These are phyloP conservation scores for Penicillium sp. DNA, from an alignment of 2,329 filamentous ascomycete genomes.

Conservation along the genomic window DNA sequence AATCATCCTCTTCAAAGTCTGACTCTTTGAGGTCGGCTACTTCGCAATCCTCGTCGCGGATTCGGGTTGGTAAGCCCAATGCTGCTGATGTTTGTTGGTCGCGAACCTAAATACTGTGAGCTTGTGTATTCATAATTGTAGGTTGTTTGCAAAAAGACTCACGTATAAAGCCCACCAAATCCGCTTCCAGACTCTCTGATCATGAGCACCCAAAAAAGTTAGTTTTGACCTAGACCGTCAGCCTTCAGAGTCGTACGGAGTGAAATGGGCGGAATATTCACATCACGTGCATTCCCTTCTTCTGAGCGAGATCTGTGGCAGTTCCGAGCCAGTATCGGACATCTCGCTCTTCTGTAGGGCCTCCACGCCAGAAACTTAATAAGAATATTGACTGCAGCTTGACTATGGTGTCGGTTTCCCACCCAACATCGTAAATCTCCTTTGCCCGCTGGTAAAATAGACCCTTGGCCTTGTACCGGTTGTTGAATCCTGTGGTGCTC, in stretches of 20 bases:
- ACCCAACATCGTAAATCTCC: constrained; percentile 57
- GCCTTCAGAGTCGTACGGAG: background rate
- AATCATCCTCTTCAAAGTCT: constrained; percentile 42
- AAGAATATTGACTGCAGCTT: constrained; percentile 57
- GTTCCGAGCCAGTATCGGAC: constrained; percentile 55
- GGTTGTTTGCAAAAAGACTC: constrained; percentile 6
- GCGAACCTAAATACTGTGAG: constrained; percentile 36
- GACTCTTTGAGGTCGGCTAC: constrained; percentile 41
- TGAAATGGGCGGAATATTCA: constrained; percentile 7
- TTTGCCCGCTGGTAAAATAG: constrained; percentile 55
- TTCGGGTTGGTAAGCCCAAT: constrained; percentile 49
- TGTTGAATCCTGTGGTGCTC: constrained; percentile 48
- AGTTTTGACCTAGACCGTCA: constrained; percentile 33
- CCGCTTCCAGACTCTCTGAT: constrained; percentile 47
- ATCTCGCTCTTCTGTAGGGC: constrained; percentile 52
- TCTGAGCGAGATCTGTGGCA: constrained; percentile 56
- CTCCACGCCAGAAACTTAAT: constrained; percentile 59
- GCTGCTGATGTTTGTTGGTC: constrained; percentile 53
- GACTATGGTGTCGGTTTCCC: constrained; percentile 54
- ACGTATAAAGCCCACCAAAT: constrained; percentile 60
- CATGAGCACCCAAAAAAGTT: constrained; percentile 30
- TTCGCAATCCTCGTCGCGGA: constrained; percentile 55
- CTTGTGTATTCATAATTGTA: background rate
- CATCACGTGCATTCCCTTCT: constrained; percentile 44
- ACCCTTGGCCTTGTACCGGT: constrained; percentile 54